A percentile compares a stretch with the other conserved stretches of the same genome.
These are phyloP conservation scores for Xylaria palmicola DNA, from an alignment of 495 filamentous ascomycete species.

Conservation along the genomic window DNA sequence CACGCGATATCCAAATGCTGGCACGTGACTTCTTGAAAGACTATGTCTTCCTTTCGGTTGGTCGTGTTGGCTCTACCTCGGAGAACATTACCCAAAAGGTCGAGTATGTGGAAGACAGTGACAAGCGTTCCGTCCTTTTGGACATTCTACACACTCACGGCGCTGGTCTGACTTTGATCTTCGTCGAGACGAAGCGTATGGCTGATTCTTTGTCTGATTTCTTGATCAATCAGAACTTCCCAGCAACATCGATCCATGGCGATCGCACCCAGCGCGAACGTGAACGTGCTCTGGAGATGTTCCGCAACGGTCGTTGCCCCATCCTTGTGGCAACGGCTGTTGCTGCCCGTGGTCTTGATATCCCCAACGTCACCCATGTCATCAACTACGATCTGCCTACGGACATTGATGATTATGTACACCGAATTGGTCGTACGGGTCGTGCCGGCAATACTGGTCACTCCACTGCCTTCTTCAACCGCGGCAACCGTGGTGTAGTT, in stretches of 20 bases:
- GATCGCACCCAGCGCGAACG: conserved; percentile 98
- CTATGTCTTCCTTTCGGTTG: conserved; percentile 97
- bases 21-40: conserved; percentile 97
- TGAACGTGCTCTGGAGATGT: conserved; percentile 95
- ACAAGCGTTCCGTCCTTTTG: conserved; percentile 96
- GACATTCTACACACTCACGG: conserved; percentile 96
- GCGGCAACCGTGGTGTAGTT: conserved; percentile 95
- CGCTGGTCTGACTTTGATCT: conserved; percentile 89
- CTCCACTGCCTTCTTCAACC: conserved; percentile 99
- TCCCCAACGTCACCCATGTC: conserved; percentile 97
- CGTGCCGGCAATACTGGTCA: conserved; percentile 99
- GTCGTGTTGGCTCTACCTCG: conserved; percentile 98
- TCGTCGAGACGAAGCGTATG: conserved; percentile 99
- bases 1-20: conserved; percentile 97
- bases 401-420: conserved; percentile 98
- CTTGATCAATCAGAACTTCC: conserved; percentile 96
- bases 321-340: conserved; percentile 97
- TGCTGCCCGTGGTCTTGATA: conserved; percentile 92
- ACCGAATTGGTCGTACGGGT: conserved; percentile 99
- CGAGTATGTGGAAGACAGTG: conserved; percentile 93
- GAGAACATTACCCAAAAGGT: conserved; percentile 99
- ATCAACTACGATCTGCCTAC: conserved; percentile 99
- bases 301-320: conserved; percentile 91
- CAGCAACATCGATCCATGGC: conserved; percentile 97
- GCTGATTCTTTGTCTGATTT: conserved; percentile 96